Evolutionary conservation across 1,139 yeast species (phyloP).

Genomic region (Entelexis paramagnoliae): DNA sequence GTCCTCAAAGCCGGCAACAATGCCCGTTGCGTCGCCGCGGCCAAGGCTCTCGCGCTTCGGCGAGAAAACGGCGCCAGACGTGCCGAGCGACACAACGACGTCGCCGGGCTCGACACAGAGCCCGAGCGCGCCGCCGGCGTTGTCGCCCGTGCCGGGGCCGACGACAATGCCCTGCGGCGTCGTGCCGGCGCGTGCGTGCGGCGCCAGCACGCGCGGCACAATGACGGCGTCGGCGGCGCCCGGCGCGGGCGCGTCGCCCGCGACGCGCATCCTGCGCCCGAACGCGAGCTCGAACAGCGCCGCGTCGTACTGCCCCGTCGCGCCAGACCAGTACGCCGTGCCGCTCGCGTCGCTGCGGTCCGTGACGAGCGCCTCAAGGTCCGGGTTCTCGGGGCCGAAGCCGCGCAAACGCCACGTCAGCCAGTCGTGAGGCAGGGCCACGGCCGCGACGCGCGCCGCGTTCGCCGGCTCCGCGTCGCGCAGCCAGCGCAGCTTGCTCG

Average conservation of each 20-base stretch:
- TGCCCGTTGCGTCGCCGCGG: conserved; percentile 22
- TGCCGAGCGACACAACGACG: conserved; percentile 24
- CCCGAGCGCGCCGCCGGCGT: conserved; percentile 26
- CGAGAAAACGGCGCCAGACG: conserved; percentile 25
- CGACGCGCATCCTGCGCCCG: conserved; percentile 23
- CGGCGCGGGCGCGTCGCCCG: conserved; percentile 7
- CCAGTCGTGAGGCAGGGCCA: conserved; percentile 25
- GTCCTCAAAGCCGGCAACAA: conserved; percentile 24
- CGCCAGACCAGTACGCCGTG: conserved; percentile 25
- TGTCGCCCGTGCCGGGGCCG: conserved; percentile 25
- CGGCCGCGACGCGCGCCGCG: conserved; percentile 22
- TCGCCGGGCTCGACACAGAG: conserved; percentile 20
- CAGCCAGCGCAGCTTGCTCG: conserved; percentile 24
- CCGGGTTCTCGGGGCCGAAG: conserved; percentile 23
- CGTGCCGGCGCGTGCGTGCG: conserved; percentile 20
- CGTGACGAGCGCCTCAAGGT: conserved; percentile 22
- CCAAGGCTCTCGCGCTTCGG: conserved; percentile 13
- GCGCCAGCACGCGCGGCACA: conserved; percentile 22
- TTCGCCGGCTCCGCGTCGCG: conserved; percentile 23
- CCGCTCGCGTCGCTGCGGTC: conserved; percentile 25
- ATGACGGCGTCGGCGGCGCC: conserved; percentile 15
- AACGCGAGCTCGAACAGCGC: conserved; percentile 23
- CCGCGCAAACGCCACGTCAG: conserved; percentile 25
- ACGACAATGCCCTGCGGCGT: conserved; percentile 17
- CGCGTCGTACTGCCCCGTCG: conserved; percentile 16